Evolutionary conservation across 1,284 basidiomycete species (phyloP).

Genomic region (Cutaneotrichosporon dermatis): DNA sequence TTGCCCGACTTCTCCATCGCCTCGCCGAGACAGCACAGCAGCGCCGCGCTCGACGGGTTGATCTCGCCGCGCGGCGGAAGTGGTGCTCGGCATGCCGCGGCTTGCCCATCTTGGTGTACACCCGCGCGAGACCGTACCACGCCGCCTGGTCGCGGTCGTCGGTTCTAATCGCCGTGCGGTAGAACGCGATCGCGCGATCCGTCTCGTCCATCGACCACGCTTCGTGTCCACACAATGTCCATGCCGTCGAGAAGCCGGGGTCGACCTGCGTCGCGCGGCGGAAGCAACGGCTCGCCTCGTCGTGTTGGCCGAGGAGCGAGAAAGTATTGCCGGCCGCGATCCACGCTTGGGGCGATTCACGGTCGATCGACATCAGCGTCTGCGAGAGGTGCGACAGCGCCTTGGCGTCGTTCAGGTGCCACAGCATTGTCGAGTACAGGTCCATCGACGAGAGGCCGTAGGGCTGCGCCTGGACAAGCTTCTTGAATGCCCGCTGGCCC

Average conservation of each 20-base stretch:
- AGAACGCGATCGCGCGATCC: conserved; percentile 81
- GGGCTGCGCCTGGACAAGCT: conserved; percentile 71
- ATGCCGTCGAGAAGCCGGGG: conserved; percentile 80
- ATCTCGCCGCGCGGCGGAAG: conserved; percentile 84
- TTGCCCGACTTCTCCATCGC: conserved; percentile 79
- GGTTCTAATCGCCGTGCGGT: conserved; percentile 78
- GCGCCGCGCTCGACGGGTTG: conserved; percentile 82
- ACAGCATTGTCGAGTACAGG: conserved; percentile 85
- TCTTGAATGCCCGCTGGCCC: conserved; percentile 79
- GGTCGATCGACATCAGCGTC: conserved; percentile 73
- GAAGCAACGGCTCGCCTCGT: conserved; percentile 87
- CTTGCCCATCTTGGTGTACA: conserved; percentile 87
- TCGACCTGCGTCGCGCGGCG: conserved; percentile 78
- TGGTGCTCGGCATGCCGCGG: conserved; percentile 87
- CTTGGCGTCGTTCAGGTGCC: conserved; percentile 78
- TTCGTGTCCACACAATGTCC: conserved; percentile 90
- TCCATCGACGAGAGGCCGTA: conserved; percentile 87
- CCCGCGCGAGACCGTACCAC: conserved; percentile 95
- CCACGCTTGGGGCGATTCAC: conserved; percentile 80
- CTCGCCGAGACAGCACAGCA: conserved; percentile 85
- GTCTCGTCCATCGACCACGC: conserved; percentile 82
- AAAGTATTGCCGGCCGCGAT: conserved; percentile 91
- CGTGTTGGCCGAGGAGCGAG: conserved; percentile 81
- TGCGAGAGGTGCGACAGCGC: conserved; percentile 84
- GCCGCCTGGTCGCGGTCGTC: conserved; percentile 91